Evolutionary conservation across 1,139 yeast genomes (phyloP).

Genomic region (Yamadazyma friedrichii): DNA sequence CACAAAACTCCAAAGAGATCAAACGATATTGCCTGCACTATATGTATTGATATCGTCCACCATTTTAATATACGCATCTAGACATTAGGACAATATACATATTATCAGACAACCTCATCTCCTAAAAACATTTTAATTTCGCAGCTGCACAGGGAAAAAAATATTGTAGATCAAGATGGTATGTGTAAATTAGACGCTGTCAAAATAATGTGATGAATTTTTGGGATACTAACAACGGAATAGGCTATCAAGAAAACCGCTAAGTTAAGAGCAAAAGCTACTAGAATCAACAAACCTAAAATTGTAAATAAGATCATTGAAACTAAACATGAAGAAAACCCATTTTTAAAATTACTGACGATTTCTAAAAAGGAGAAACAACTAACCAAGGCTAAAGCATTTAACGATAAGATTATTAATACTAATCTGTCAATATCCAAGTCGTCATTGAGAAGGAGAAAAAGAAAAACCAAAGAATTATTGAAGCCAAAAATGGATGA

Average conservation of each 20-base stretch:
- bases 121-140: neutral
- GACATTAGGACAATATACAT: neutral
- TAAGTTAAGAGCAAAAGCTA: constrained; percentile 34
- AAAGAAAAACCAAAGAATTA: constrained; percentile 60
- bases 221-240: too few species aligned
- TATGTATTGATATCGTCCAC: constrained; percentile 2
- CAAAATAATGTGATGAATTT: neutral
- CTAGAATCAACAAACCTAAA: constrained; percentile 17
- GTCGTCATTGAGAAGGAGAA: constrained; percentile 63
- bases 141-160: too few species aligned
- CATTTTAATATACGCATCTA: constrained; percentile 1
- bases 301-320: constrained; percentile 26
- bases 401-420: constrained; percentile 32
- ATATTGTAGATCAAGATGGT: constrained; percentile 9
- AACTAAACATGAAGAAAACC: constrained; percentile 42
- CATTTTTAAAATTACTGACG: constrained; percentile 54
- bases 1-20: too few species aligned
- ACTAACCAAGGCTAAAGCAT: constrained; percentile 29
- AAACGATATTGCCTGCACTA: too few species aligned
- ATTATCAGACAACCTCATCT: too few species aligned
- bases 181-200: constrained; percentile 6
- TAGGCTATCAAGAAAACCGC: constrained; percentile 30
- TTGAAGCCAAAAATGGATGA: constrained; percentile 68
- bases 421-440: constrained; percentile 53
- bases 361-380: constrained; percentile 57